Conservation (phyloP, 2,329 filamentous ascomycete genomes). For the Nemania sp. region DNA sequence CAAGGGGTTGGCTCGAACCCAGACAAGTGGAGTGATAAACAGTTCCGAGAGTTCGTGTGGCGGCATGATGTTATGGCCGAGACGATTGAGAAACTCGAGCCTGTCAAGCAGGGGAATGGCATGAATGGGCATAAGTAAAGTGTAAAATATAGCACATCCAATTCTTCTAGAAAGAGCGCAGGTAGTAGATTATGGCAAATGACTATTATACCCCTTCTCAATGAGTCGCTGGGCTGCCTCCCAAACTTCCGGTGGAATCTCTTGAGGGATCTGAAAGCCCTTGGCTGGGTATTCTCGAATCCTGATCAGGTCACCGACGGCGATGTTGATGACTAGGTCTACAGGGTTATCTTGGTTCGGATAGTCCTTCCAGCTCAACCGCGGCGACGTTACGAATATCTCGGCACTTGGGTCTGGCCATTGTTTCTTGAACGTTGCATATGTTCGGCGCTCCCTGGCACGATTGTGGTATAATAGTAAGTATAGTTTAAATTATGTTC, state of each 20-base stretch:
- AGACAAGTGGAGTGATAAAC: constrained; percentile 35
- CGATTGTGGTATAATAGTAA: no score
- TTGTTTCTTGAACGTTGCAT: constrained; percentile 51
- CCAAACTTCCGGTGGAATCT: constrained; percentile 48
- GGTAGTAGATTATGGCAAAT: constrained; percentile 40
- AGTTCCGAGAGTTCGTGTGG: constrained; percentile 39
- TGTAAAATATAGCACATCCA: no score
- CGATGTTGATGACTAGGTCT: constrained; percentile 48
- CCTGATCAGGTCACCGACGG: constrained; percentile 50
- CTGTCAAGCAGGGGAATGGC: constrained; percentile 10
- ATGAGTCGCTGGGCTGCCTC: constrained; percentile 47
- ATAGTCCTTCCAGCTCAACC: constrained; percentile 45
- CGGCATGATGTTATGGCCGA: constrained; percentile 39
- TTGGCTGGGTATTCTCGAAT: constrained; percentile 48
- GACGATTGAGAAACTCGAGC: constrained; percentile 30
- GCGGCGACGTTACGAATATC: constrained; percentile 48
- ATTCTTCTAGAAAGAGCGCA: no score
- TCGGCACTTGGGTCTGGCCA: constrained; percentile 44
- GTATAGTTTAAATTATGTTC: no score
- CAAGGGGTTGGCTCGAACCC: constrained; percentile 22
- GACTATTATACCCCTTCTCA: constrained; percentile 43
- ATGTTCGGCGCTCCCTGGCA: constrained; percentile 50
- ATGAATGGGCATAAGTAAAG: not conserved
- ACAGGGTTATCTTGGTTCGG: constrained; percentile 46
- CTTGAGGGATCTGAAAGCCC: constrained; percentile 49